Conservation (phyloP, 495 filamentous ascomycete genomes). For the Penicillium arizonense region DNA sequence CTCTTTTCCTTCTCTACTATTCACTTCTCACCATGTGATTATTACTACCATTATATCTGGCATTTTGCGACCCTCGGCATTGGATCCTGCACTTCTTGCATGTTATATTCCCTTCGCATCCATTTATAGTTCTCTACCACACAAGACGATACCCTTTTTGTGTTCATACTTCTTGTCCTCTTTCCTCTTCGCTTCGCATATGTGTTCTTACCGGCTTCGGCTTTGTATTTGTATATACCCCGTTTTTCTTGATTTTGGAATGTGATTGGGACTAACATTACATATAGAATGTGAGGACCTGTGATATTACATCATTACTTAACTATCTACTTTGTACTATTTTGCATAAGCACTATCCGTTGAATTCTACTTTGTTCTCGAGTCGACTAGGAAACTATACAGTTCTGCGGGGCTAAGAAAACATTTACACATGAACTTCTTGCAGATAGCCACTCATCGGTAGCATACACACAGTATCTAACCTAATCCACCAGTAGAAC, state of each 20-base stretch:
- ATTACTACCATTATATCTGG: not conserved
- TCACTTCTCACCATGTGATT: not conserved
- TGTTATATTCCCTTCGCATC: not conserved
- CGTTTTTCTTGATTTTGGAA: not conserved
- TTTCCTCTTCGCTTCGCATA: not conserved
- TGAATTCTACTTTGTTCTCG: too few relatives aligned
- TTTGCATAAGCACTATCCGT: too few relatives aligned
- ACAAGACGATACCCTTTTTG: not conserved
- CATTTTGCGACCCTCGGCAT: not conserved
- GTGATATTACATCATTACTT: too few relatives aligned
- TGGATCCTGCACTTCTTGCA: constrained; percentile 5
- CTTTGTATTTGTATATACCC: constrained; percentile 5
- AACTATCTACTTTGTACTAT: too few relatives aligned
- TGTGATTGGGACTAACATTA: not conserved
- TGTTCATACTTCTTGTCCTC: not conserved
- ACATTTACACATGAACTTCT: too few relatives aligned
- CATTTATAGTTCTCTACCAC: not conserved
- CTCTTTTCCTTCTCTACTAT: not conserved
- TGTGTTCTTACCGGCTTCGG: not conserved
- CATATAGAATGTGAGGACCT: too few relatives aligned
- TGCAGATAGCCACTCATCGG: too few relatives aligned
- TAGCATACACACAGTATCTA: too few relatives aligned
- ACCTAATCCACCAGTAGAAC: too few relatives aligned
- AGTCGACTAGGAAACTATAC: too few relatives aligned
- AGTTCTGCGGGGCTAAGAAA: too few relatives aligned